Base-by-base conservation (phyloP, 306 rosid species). In the Abrus pulchellus region DNA sequence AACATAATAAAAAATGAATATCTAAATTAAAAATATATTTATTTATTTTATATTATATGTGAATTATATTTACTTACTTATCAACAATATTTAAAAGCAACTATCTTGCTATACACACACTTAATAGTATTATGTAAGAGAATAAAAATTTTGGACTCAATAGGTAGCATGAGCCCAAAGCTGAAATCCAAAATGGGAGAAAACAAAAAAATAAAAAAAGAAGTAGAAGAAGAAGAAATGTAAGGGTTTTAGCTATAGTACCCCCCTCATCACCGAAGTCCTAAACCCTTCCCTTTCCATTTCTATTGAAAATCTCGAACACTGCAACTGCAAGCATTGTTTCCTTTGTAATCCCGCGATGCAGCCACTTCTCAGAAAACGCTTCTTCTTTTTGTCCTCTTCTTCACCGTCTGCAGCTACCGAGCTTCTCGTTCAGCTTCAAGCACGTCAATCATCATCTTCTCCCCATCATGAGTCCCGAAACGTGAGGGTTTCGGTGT, bases 401-500 rank as follows among this genome's bases (percentile, higher is more conserved):
- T 44, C 76, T 7, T 82, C 78, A 1, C 59, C 67, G 0, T 59
- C 63, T 0, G 65, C 60, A 36, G 3, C 74, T 69, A 80, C 81
- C 50, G 38, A 79, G 12, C 73, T 80, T 27, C 54, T 82, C 34
- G 48, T 89, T 40, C 71, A 65, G 7, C 10, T 55, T 29, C 88
- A 68, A 41, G 8, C 82, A 1, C 80, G 85, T 13, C 87, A 78
- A 40, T 69, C 87, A 1, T 77, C 92, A 33, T 29, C 72, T 13
- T 43, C 83, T 7, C 38, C 83, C 9, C 64, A 75, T 5, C 86
- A 84, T 5, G 98, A 89, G 20, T 84, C 88, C 1, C 85, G 89
- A 13, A 74, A 80, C 63, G 93, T 92, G 41, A 87, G 85, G 86
- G 93, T 92, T 76, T 90, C 94, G 2, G 97, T 94, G 7, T 94